Conservation (phyloP, 768 basidiomycete genomes). For the Crassisporium funariophilum region DNA sequence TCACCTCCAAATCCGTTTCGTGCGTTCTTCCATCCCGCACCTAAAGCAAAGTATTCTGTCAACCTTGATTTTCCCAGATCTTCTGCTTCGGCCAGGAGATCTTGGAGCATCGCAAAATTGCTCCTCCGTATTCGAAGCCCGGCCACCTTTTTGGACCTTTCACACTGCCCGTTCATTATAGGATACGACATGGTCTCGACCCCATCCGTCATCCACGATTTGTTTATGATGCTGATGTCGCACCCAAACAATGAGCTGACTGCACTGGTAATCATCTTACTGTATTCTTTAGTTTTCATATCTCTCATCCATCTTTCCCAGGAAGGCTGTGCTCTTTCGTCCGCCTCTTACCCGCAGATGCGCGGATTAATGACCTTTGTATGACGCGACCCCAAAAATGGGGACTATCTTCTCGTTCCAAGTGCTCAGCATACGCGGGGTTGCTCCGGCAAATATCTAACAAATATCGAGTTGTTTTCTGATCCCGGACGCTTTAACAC, state of each 20-base stretch:
- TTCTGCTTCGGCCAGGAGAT: conserved; percentile 11
- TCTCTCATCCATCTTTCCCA: conserved; percentile 17
- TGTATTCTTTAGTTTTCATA: conserved; percentile 6
- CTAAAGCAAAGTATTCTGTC: conserved; percentile 28
- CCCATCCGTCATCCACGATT: not conserved
- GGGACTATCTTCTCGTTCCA: not conserved
- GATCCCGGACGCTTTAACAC: no score
- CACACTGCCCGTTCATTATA: not conserved
- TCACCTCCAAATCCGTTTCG: conserved; percentile 18
- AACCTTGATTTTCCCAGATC: conserved; percentile 26
- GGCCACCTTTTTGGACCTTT: not conserved
- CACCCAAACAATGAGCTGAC: not conserved
- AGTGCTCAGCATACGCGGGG: no score
- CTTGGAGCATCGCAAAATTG: conserved; percentile 12
- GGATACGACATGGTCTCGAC: not conserved
- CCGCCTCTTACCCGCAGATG: conserved; percentile 16
- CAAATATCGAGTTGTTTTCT: no score
- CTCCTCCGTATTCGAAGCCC: not conserved
- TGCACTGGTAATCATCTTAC: conserved; percentile 10
- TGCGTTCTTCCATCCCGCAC: conserved; percentile 17
- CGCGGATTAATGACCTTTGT: conserved; percentile 8
- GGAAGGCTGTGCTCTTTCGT: conserved; percentile 19
- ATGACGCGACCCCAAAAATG: no score
- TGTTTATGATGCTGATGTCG: conserved; percentile 6
- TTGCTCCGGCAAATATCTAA: no score